Base-by-base conservation (phyloP, 2,329 filamentous ascomycete species). In the Sporothrix sp. region DNA sequence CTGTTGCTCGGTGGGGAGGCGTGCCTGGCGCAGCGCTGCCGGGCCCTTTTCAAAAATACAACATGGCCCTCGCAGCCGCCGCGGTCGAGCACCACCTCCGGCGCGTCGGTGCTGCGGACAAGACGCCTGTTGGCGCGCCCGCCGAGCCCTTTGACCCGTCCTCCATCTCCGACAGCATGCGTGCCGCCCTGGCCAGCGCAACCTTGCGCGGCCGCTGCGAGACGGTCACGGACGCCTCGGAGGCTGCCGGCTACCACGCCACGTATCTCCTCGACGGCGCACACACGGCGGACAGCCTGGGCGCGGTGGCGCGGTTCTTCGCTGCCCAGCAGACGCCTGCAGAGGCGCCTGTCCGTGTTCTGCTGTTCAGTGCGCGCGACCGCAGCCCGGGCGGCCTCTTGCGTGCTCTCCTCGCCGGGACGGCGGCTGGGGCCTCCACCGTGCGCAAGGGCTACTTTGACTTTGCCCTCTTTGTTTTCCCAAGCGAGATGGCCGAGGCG, bases 331-430 rank as follows among this genome's bases (percentile, higher is more conserved):
- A 28, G 16, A 46, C 46, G 44, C 37, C 7, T 28, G 33, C 9
- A 11, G 16, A 30, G 37, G 8, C 23, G 28, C 5, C 27, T 18
- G 2, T 25, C 13, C 71, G 71, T 42, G 65, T 75, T 36, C 71
- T 98, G 44, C 83, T 97, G 50, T 98, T 97, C 75, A 97, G 96
- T 66, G 93, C 97, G 66, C 79, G 82, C 62, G 78, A 75, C 39
- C 74, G 76, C 25, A 74, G 76, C 61, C 69, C 75, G 32, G 64
- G 78, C 23, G 66, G 73, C 49, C 78, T 82, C 45, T 68, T 82
- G 11, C 66, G 69, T 18, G 68, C 68, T 3, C 65, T 81, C 20
- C 59, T 71, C 53, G 63, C 68, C 4, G 60, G 62, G 64, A 20
- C 57, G 61, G 35, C 63, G 61, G 11, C 16, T 13, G 18, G 11